Conservation (phyloP, 768 basidiomycete species). For the Mycena leptocephala region DNA sequence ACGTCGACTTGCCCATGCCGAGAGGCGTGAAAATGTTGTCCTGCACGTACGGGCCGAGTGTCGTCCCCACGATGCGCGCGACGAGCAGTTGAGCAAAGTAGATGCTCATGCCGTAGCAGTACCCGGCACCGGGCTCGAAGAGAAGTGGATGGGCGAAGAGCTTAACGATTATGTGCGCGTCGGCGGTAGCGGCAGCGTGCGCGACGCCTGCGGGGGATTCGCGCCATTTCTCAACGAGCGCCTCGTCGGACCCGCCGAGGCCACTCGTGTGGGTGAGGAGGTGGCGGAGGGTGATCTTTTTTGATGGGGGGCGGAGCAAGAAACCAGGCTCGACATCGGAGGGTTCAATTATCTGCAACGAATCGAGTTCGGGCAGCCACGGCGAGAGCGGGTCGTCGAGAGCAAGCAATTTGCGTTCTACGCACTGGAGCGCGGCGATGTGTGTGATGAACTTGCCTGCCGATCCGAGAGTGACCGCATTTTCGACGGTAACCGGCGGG, state of each 20-base stretch:
- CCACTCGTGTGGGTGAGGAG: constrained; percentile 32
- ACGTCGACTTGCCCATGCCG: constrained; percentile 12
- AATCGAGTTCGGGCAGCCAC: constrained; percentile 19
- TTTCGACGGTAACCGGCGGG: neutral
- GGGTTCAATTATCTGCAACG: constrained; percentile 13
- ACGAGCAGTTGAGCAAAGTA: constrained; percentile 16
- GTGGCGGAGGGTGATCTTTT: too few species aligned
- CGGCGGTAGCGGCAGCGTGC: neutral
- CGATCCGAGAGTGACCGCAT: constrained; percentile 21
- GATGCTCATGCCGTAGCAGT: constrained; percentile 28
- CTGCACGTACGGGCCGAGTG: neutral
- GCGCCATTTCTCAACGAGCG: constrained; percentile 22
- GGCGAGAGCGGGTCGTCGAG: constrained; percentile 24
- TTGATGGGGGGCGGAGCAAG: constrained; percentile 7
- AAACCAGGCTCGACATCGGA: neutral
- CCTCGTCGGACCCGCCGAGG: neutral
- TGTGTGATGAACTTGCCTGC: constrained; percentile 33
- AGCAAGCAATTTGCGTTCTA: constrained; percentile 6
- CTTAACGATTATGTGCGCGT: constrained; percentile 4
- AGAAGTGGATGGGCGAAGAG: constrained; percentile 16
- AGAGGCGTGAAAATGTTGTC: constrained; percentile 17
- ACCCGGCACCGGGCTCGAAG: constrained; percentile 30
- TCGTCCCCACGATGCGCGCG: neutral
- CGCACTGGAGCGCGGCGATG: constrained; percentile 32
- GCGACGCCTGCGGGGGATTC: constrained; percentile 4